Base-by-base conservation (phyloP, 768 basidiomycete genomes). In the Xerocomellus dryophilus region DNA sequence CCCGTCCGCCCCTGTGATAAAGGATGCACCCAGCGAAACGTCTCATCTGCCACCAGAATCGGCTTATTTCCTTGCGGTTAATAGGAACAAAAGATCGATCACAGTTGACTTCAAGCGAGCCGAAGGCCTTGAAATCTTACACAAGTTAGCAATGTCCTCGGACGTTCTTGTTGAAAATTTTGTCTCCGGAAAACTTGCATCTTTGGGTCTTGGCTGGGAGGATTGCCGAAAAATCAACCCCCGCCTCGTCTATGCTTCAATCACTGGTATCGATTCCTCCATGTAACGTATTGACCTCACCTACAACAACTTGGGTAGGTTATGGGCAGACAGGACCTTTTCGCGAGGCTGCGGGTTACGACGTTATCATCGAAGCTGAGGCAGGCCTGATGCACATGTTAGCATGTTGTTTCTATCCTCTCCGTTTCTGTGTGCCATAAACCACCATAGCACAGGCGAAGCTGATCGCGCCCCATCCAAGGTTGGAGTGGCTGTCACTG, bases 351-450 rank as follows among this genome's bases (percentile, higher is more conserved):
- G 86, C 94, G 17, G 94, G 94, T 14, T 96, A 95, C 69, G 93
- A 93, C 67, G 93, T 93, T 23, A 73, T 85, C 23, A 84, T 90
- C 25, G 89, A 93, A 67, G 93, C 84, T 3, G 93, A 96, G 70
- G 93, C 94, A 32, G 96, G 95, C 10, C 73, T 96, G 47, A 94
- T 94, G 93, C 91, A 94, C 69, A 94, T 94, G 88, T 91, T 40
- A 57, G 84, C 75, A 43, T 51, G 52, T 38, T 47, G 32, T 59
- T 25, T 56, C 48, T 29, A 34, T 66, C 41, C n/a, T 38, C 54
- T 7, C 10, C 43, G 47, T 47, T 51, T 50, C 51, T n/a, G 49
- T 54, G 17, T 49, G 31, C 48, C 39, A 60, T 58, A 36, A 29
- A 60, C 47, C 25, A 46, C 25, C 54, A 31, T 59, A 92, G 90